These are phyloP conservation scores for Hemisphaericaspora lyxosophila DNA, from an alignment of 1,139 yeast species.

Conservation along the genomic window DNA sequence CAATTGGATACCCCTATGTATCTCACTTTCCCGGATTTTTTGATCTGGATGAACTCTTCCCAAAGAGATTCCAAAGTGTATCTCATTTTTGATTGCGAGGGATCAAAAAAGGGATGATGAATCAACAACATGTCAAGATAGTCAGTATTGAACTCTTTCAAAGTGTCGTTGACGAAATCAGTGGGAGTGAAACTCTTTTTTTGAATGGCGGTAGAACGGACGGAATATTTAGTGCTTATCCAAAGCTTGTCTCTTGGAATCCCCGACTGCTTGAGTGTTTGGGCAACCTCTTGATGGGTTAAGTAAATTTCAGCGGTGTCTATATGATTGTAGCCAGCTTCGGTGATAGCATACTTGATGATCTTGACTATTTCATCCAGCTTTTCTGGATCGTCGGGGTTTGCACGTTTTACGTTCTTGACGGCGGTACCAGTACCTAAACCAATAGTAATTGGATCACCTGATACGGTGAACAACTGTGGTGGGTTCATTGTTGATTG, in stretches of 20 bases:
- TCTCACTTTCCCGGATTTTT: constrained; percentile 38
- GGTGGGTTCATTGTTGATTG: background rate
- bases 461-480: constrained; percentile 34
- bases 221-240: constrained; percentile 54
- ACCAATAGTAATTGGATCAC: constrained; percentile 38
- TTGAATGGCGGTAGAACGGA: constrained; percentile 44
- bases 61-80: constrained; percentile 29
- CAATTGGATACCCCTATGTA: constrained; percentile 44
- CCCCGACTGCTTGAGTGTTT: constrained; percentile 47
- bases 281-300: constrained; percentile 62
- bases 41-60: constrained; percentile 38
- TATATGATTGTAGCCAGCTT: constrained; percentile 50
- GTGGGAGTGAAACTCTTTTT: constrained; percentile 37
- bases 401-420: constrained; percentile 46
- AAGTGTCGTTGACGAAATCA: constrained; percentile 33
- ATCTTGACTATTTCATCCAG: constrained; percentile 41
- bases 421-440: constrained; percentile 70
- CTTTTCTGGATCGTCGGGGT: constrained; percentile 29
- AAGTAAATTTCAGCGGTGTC: constrained; percentile 65
- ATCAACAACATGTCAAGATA: constrained; percentile 69
- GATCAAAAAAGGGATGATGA: constrained; percentile 53
- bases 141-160: constrained; percentile 45
- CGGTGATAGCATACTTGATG: constrained; percentile 41
- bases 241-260: constrained; percentile 49
- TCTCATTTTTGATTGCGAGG: constrained; percentile 1